A percentile compares a stretch with the other conserved stretches of the same genome.
phyloP scores from a whole-genome alignment of 2,329 filamentous ascomycete genomes.

The Aquanectria penicillioides region DNA sequence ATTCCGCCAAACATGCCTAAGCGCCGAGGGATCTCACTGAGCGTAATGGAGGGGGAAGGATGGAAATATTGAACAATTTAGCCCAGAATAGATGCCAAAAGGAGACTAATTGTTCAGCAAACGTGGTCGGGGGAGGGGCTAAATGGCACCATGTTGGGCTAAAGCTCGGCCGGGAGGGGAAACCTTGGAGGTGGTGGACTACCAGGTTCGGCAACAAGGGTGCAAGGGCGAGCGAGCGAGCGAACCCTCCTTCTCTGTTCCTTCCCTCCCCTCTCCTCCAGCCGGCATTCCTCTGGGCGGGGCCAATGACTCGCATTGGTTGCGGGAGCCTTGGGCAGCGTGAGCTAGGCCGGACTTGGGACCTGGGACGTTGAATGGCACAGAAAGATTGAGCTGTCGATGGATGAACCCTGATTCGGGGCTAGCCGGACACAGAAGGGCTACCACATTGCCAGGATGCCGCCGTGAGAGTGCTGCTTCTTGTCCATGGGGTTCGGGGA shows the following conservation, averaged over 20 bases:
- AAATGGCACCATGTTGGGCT: constrained; percentile 15
- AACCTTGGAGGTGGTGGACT: background rate
- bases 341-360: constrained; percentile 27
- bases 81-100: constrained; percentile 37
- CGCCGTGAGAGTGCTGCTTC: background rate
- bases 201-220: constrained; percentile 11
- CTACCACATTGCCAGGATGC: too few relatives aligned
- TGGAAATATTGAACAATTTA: constrained; percentile 36
- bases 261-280: too few relatives aligned
- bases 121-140: constrained; percentile 1
- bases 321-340: constrained; percentile 29
- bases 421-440: constrained; percentile 1
- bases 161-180: constrained; percentile 7
- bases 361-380: constrained; percentile 11
- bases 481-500: constrained; percentile 8
- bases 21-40: constrained; percentile 26
- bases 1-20: constrained; percentile 35
- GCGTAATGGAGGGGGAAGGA: constrained; percentile 7
- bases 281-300: constrained; percentile 33
- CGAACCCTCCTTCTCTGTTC: constrained; percentile 16
- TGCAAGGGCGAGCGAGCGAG: background rate
- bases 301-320: constrained; percentile 43
- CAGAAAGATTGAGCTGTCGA: constrained; percentile 1
- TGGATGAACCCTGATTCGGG: constrained; percentile 10
- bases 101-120: constrained; percentile 21